These are phyloP conservation scores for Pseudogymnoascus sp. DNA, from an alignment of 2,329 filamentous ascomycete genomes.

Conservation along the genomic window DNA sequence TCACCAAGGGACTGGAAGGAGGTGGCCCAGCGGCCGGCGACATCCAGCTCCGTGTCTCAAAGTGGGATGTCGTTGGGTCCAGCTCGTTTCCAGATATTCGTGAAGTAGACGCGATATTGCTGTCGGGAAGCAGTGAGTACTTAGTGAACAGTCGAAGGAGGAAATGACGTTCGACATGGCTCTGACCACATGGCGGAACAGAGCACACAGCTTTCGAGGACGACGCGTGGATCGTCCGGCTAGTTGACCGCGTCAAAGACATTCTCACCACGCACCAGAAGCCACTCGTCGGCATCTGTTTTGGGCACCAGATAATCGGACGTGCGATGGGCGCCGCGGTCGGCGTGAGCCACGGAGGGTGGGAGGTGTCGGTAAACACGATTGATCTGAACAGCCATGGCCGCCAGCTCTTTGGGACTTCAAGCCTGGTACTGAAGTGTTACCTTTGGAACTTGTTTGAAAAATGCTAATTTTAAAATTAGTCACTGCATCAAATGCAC, in stretches of 20 bases:
- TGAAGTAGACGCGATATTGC: neutral
- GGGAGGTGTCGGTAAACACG: conserved; percentile 52
- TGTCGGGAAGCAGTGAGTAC: neutral
- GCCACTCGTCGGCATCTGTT: conserved; percentile 73
- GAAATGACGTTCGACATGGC: neutral
- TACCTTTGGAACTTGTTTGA: neutral
- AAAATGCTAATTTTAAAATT: neutral
- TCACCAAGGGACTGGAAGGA: neutral
- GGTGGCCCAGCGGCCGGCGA: neutral
- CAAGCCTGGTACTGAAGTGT: neutral
- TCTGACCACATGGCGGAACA: conserved; percentile 44
- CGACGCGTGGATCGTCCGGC: conserved; percentile 66
- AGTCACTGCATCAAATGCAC: conserved; percentile 63
- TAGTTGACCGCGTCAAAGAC: conserved; percentile 60
- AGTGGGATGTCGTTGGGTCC: neutral
- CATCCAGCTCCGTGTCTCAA: neutral
- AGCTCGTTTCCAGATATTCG: neutral
- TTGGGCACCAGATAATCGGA: conserved; percentile 79
- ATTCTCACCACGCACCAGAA: conserved; percentile 57
- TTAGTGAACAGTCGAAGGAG: neutral
- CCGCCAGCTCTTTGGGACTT: neutral
- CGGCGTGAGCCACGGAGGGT: conserved; percentile 60
- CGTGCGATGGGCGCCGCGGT: conserved; percentile 65
- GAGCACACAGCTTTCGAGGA: conserved; percentile 69
- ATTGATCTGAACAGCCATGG: neutral